phyloP scores from a whole-genome alignment of 768 basidiomycete species.

The Lyophyllum shimeji region DNA sequence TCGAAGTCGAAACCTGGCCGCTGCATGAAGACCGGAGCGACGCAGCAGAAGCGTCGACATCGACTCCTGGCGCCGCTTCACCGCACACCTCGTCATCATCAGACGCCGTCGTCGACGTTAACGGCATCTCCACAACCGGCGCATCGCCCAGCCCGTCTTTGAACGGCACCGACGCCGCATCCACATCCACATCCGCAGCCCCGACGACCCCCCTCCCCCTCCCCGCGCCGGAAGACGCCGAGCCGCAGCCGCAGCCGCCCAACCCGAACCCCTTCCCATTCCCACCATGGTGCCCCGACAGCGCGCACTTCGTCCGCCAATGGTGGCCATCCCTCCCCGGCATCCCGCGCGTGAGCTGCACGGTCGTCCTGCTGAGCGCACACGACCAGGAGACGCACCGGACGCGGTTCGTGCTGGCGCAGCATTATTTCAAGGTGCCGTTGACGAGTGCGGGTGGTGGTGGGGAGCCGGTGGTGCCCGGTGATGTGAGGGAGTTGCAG shows the following conservation, averaged over 20 bases:
- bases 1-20: no score
- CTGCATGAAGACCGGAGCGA: background rate
- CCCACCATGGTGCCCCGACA: constrained; percentile 71
- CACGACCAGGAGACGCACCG: constrained; percentile 61
- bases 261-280: constrained; percentile 61
- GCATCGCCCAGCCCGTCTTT: background rate
- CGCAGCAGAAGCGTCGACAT: background rate
- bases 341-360: constrained; percentile 69
- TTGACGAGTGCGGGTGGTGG: no score
- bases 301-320: constrained; percentile 75
- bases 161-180: background rate
- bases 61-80: background rate
- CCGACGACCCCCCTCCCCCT: constrained; percentile 9
- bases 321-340: constrained; percentile 75
- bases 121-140: background rate
- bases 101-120: background rate
- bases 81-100: background rate
- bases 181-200: background rate
- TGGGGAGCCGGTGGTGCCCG: constrained; percentile 29
- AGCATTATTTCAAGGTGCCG: constrained; percentile 76
- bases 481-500: constrained; percentile 3
- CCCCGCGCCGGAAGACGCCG: background rate
- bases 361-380: constrained; percentile 64
- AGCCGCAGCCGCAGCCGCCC: no score
- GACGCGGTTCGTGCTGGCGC: constrained; percentile 64